Evolutionary conservation across 371 early-diverging fungal genomes (phyloP).

Genomic region (Mortierella sp.): DNA sequence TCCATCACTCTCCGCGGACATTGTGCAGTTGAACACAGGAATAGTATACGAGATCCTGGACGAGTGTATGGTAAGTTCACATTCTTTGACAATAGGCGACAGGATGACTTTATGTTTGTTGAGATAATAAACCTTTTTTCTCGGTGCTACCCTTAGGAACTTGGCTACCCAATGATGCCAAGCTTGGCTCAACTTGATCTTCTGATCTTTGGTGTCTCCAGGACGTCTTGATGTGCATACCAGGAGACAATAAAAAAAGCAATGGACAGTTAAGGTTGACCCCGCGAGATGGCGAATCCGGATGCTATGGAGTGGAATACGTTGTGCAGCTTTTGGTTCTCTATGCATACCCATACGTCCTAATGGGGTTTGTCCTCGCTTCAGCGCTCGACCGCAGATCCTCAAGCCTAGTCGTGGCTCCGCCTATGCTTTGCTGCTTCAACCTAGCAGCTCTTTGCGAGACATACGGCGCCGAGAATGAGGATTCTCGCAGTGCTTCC

Average conservation of each 20-base stretch:
- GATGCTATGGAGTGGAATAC: too few species aligned
- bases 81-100: background rate
- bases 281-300: too few species aligned
- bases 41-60: conserved; percentile 48
- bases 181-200: conserved; percentile 37
- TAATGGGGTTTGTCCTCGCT: conserved; percentile 3
- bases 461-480: conserved; percentile 32
- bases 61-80: conserved; percentile 34
- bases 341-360: background rate
- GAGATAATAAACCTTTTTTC: background rate
- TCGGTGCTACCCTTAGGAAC: conserved; percentile 7
- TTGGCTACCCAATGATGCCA: conserved; percentile 42
- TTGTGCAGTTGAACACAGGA: conserved; percentile 23
- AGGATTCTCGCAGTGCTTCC: conserved; percentile 22
- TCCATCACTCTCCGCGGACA: conserved; percentile 11
- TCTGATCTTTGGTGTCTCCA: conserved; percentile 37
- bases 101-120: too few species aligned
- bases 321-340: too few species aligned
- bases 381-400: background rate
- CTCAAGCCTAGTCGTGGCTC: background rate
- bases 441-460: conserved; percentile 8
- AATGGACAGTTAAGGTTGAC: too few species aligned
- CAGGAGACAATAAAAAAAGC: too few species aligned
- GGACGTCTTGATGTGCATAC: conserved; percentile 1
- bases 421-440: conserved; percentile 9